Evolutionary conservation across 805 yeast genomes (phyloP).

Genomic region (Saccharomycopsis olivae): DNA sequence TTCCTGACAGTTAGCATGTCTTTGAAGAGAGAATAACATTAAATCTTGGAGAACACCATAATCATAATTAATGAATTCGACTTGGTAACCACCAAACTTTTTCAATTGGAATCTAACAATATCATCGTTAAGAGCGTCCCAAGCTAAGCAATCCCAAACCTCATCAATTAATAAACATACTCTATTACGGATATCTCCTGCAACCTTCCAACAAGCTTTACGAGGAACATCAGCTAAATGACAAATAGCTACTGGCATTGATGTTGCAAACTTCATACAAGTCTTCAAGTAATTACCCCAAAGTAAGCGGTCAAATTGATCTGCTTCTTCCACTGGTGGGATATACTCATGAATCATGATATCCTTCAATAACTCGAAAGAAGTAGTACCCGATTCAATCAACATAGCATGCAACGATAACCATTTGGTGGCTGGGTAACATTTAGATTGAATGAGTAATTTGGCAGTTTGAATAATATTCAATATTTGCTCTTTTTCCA

Average conservation of each 20-base stretch:
- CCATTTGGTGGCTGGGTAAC: slow-evolving; percentile 67
- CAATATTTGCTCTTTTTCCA: slow-evolving; percentile 32
- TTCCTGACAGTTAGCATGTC: slow-evolving; percentile 47
- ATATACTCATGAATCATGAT: slow-evolving; percentile 38
- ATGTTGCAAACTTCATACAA: slow-evolving; percentile 45
- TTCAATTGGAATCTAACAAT: slow-evolving; percentile 46
- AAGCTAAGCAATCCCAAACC: slow-evolving; percentile 69
- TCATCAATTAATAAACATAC: slow-evolving; percentile 44
- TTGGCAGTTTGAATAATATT: slow-evolving; percentile 39
- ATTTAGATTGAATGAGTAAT: slow-evolving; percentile 40
- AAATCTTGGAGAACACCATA: slow-evolving; percentile 54
- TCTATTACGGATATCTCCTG: slow-evolving; percentile 52
- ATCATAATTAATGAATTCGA: slow-evolving; percentile 46
- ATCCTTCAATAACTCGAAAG: slow-evolving; percentile 43
- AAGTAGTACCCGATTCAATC: slow-evolving; percentile 42
- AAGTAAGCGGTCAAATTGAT: slow-evolving; percentile 42
- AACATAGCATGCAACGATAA: slow-evolving; percentile 51
- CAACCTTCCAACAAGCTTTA: slow-evolving; percentile 53
- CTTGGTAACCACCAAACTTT: slow-evolving; percentile 63
- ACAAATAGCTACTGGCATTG: slow-evolving; percentile 61
- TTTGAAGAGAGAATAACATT: slow-evolving; percentile 58
- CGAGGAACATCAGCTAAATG: slow-evolving; percentile 64
- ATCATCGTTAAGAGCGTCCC: slow-evolving; percentile 47
- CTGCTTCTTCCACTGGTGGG: slow-evolving; percentile 42
- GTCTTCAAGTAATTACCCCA: slow-evolving; percentile 63